Conservation (phyloP, 2,329 filamentous ascomycete genomes). For the Geosmithia putterillii region DNA sequence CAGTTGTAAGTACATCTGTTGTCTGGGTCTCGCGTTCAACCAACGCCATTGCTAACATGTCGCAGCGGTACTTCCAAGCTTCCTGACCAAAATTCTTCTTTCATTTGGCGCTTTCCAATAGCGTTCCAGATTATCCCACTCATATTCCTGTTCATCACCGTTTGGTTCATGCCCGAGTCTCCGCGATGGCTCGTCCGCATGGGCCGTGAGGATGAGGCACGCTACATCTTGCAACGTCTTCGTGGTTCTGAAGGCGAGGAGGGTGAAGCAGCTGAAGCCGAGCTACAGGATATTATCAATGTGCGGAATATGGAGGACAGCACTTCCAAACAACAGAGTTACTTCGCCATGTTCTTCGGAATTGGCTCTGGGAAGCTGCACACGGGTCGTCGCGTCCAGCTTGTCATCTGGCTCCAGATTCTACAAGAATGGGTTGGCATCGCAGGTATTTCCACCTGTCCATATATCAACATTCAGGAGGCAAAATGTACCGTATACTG, state of each 20-base stretch:
- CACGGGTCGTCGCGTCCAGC: slow-evolving; percentile 53
- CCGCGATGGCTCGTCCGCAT: slow-evolving; percentile 56
- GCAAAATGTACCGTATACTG: not conserved
- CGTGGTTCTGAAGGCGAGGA: slow-evolving; percentile 46
- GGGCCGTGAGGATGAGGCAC: slow-evolving; percentile 53
- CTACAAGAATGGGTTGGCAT: slow-evolving; percentile 62
- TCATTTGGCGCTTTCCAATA: slow-evolving; percentile 58
- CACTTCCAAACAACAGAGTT: slow-evolving; percentile 42
- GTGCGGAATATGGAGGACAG: slow-evolving; percentile 52
- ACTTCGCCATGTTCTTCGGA: slow-evolving; percentile 55
- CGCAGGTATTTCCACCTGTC: slow-evolving; percentile 31
- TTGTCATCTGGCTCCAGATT: slow-evolving; percentile 61
- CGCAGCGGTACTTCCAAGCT: slow-evolving; percentile 43
- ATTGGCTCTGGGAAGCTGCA: slow-evolving; percentile 53
- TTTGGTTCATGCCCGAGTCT: slow-evolving; percentile 60
- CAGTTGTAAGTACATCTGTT: slow-evolving; percentile 24
- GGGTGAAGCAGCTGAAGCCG: slow-evolving; percentile 39
- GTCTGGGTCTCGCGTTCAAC: not conserved
- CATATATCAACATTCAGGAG: too few species aligned
- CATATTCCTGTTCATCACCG: slow-evolving; percentile 36
- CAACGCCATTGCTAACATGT: not conserved
- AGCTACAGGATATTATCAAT: slow-evolving; percentile 57
- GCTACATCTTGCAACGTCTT: slow-evolving; percentile 50
- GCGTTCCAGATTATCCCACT: slow-evolving; percentile 59
- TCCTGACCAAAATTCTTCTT: slow-evolving; percentile 40